A percentile compares a stretch with the other conserved stretches of the same genome.
Conservation (phyloP, 495 filamentous ascomycete species). For the Penicillium daleae region DNA sequence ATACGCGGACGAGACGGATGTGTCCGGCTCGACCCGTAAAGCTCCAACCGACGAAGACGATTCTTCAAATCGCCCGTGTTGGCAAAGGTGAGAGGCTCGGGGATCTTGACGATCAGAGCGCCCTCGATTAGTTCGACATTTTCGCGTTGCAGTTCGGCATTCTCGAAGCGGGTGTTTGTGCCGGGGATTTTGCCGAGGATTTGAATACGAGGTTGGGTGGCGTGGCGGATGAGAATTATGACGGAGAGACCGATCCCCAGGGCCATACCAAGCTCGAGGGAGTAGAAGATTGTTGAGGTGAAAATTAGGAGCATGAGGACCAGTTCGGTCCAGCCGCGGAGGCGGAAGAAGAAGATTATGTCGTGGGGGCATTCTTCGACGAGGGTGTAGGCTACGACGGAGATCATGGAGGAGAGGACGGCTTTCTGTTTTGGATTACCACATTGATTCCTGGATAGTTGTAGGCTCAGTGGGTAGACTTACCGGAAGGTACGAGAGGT, state of each 20-base stretch:
- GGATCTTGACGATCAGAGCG: conserved; percentile 94
- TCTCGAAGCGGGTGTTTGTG: conserved; percentile 76
- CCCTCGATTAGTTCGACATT: conserved; percentile 87
- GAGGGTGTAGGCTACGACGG: conserved; percentile 90
- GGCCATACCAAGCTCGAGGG: conserved; percentile 81
- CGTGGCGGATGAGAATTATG: conserved; percentile 85
- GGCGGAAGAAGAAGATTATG: conserved; percentile 82
- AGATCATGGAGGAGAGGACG: conserved; percentile 91
- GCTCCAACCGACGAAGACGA: conserved; percentile 78
- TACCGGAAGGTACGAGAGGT: conserved; percentile 93
- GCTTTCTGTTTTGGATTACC: conserved; percentile 66
- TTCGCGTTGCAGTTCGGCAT: conserved; percentile 79
- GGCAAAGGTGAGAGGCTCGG: conserved; percentile 93
- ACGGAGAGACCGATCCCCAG: conserved; percentile 87
- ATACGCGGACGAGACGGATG: conserved; percentile 87
- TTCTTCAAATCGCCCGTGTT: conserved; percentile 93
- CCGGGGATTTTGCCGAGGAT: conserved; percentile 91
- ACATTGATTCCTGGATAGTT: background rate
- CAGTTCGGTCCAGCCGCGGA: conserved; percentile 84
- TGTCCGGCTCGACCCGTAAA: conserved; percentile 80
- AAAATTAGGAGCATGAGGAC: conserved; percentile 89
- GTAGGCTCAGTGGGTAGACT: conserved; percentile 32
- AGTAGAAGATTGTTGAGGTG: conserved; percentile 89
- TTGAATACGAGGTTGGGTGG: conserved; percentile 91
- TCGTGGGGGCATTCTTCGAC: conserved; percentile 96